Evolutionary conservation across 306 rosid species (phyloP).

Genomic region (Alnus glutinosa): DNA sequence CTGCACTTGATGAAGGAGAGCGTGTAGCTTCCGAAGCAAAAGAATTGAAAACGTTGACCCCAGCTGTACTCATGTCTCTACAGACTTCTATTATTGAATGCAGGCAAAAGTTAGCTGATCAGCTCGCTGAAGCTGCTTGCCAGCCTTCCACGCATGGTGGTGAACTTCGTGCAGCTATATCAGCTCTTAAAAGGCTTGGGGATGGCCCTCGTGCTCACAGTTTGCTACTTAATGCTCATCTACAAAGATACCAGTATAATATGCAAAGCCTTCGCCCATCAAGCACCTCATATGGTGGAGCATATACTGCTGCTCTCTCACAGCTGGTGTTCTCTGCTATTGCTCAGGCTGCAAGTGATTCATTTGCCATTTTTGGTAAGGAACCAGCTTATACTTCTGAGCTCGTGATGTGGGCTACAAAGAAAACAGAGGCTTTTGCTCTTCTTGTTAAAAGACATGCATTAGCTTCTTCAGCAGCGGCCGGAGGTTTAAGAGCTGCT

Average conservation of each 20-base stretch:
- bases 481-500: constrained; percentile 99
- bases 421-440: constrained; percentile 89
- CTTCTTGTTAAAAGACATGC: constrained; percentile 90
- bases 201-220: constrained; percentile 96
- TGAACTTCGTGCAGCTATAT: constrained; percentile 88
- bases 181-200: constrained; percentile 91
- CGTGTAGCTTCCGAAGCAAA: constrained; percentile 72
- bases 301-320: constrained; percentile 97
- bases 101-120: constrained; percentile 87
- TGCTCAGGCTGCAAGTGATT: constrained; percentile 95
- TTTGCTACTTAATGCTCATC: constrained; percentile 82
- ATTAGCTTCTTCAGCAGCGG: constrained; percentile 96
- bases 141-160: constrained; percentile 95
- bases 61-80: constrained; percentile 58
- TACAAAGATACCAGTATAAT: constrained; percentile 82
- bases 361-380: constrained; percentile 77
- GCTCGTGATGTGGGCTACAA: constrained; percentile 96
- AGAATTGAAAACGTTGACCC: constrained; percentile 58
- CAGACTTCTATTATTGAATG: constrained; percentile 68
- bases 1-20: constrained; percentile 88
- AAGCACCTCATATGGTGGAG: constrained; percentile 97
- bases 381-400: constrained; percentile 88
- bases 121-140: constrained; percentile 98
- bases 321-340: constrained; percentile 95
- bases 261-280: constrained; percentile 97